Percentiles rank a stretch among this genome's conserved stretches.
phyloP scores from a whole-genome alignment of 345 rosid genomes.

The Lepidium sativum region DNA sequence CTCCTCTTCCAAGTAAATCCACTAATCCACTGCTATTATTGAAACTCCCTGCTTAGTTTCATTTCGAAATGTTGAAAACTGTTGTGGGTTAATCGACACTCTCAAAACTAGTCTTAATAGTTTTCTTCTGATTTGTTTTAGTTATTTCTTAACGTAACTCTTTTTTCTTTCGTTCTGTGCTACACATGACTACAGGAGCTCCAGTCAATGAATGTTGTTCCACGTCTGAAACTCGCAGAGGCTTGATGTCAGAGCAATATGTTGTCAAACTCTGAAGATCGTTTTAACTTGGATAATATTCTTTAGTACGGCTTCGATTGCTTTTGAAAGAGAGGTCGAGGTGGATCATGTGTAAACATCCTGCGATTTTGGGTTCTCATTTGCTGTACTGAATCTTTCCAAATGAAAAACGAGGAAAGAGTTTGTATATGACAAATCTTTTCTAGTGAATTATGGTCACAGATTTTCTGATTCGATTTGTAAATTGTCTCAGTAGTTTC shows the following conservation, averaged over 20 bases:
- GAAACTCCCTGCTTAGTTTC: background rate
- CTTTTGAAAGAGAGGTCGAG: background rate
- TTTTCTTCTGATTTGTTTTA: background rate
- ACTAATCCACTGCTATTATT: background rate
- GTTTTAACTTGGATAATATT: background rate
- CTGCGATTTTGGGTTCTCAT: background rate
- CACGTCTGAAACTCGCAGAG: constrained; percentile 50
- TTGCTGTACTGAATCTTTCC: background rate
- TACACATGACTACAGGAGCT: constrained; percentile 48
- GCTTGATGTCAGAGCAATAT: constrained; percentile 29
- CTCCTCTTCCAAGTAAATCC: constrained; percentile 70
- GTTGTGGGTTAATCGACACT: background rate
- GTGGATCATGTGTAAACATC: background rate
- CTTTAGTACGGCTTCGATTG: background rate
- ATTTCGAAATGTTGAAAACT: background rate
- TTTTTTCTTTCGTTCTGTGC: background rate
- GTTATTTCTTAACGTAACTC: background rate
- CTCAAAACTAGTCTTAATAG: background rate
- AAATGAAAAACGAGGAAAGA: background rate
- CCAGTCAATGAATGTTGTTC: constrained; percentile 76
- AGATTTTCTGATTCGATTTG: too few species aligned
- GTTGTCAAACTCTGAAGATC: background rate
- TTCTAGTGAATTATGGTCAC: too few species aligned
- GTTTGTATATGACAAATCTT: background rate
- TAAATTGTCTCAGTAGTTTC: too few species aligned